phyloP scores from a whole-genome alignment of 176 grass and related monocot genomes.

The Neostapfia colusana region DNA sequence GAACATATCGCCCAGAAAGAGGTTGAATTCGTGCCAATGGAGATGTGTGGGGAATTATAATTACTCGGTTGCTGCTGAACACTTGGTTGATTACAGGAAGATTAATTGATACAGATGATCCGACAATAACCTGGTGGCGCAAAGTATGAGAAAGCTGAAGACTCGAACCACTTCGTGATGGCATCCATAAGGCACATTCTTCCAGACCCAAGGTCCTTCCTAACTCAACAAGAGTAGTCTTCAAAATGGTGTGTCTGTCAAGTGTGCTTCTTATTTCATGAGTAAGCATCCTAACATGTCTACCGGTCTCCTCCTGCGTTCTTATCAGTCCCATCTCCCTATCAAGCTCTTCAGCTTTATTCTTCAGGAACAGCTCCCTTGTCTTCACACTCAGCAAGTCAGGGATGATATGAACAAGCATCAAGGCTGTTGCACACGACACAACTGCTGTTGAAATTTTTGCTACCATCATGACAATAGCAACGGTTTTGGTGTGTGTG shows the following conservation, averaged over 20 bases:
- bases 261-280: slow-evolving; percentile 84
- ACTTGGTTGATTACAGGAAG: slow-evolving; percentile 74
- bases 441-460: slow-evolving; percentile 69
- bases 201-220: slow-evolving; percentile 59
- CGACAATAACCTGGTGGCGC: slow-evolving; percentile 53
- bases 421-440: slow-evolving; percentile 72
- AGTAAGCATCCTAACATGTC: slow-evolving; percentile 73
- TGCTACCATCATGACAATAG: slow-evolving; percentile 49
- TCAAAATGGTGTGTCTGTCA: slow-evolving; percentile 68
- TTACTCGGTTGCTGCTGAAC: too few species aligned
- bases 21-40: slow-evolving; percentile 56
- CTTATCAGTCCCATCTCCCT: slow-evolving; percentile 76
- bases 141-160: slow-evolving; percentile 81
- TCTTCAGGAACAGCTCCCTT: slow-evolving; percentile 69
- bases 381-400: slow-evolving; percentile 68
- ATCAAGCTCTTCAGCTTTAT: slow-evolving; percentile 70
- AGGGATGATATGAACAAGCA: slow-evolving; percentile 78
- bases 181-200: slow-evolving; percentile 84
- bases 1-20: slow-evolving; percentile 58
- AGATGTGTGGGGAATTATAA: slow-evolving; percentile 68
- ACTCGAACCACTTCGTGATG: slow-evolving; percentile 48
- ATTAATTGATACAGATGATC: slow-evolving; percentile 59
- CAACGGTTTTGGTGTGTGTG: slow-evolving; percentile 47
- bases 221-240: slow-evolving; percentile 76
- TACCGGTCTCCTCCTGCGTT: slow-evolving; percentile 61